Base-by-base conservation (phyloP, 768 basidiomycete species). In the Pleurotus djamor region DNA sequence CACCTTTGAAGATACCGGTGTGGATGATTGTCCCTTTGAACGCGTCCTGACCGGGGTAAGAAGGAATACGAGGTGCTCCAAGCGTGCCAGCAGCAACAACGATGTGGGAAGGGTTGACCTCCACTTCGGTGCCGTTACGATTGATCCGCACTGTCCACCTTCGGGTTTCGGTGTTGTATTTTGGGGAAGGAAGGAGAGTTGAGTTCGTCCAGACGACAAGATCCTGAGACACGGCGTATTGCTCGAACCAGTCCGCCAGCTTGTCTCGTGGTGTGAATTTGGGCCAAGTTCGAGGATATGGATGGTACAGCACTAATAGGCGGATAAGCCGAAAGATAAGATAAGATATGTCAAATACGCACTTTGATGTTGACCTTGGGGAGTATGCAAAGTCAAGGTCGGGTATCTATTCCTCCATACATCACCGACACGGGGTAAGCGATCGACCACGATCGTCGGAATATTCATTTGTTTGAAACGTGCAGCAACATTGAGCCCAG, bases 361-460 rank as follows among this genome's bases (percentile, higher is more conserved):
- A 71, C 65, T 17, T 34, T 47, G 33, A 52, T 57, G 55, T 32
- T 65, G 59, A 1, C 50, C 59, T 8, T 56, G 48, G 12, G 52
- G 43, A 2, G 76, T 77, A 54, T 82, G 81, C 28, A 82, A 64
- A 9, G 66, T 67, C 32, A 83, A 64, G 0, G 74, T 72, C 2
- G 74, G 74, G 63, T 82, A 81, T 3, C 80, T 71, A 33, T 72
- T 67, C 14, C 79, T 52, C 80, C 79, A 81, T 14, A 65, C 70
- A 60, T 79, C 78, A 2, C 80, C 80, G 9, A 80, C 65, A 0
- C 72, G 65, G 1, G 60, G 55, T 38, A 66, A 65, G 9, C 58
- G 64, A 55, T 81, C 79, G 13, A 82, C 64, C 1, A 80, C 64
- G 1, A 82, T 65, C 3, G 74, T 57, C 0, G 65, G 68, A 8